Evolutionary conservation across 164 flowering plant species (phyloP).

Genomic region (Stephania cephalantha): DNA sequence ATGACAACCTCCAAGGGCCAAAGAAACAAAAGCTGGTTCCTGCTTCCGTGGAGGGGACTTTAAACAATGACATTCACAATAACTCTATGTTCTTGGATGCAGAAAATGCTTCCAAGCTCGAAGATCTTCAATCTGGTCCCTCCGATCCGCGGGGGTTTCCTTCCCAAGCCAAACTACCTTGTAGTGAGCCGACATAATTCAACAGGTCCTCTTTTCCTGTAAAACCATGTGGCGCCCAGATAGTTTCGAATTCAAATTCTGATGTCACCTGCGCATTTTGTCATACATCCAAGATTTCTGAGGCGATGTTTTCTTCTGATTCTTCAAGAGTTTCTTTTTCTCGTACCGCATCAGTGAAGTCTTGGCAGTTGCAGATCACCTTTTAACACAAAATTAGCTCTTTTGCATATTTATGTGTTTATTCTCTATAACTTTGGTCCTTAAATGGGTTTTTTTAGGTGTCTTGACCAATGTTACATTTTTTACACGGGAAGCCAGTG

Average conservation of each 20-base stretch:
- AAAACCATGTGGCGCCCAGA: constrained; percentile 9
- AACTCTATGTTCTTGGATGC: constrained; percentile 4
- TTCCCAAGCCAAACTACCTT: background rate
- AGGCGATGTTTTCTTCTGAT: constrained; percentile 27
- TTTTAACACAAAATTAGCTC: background rate
- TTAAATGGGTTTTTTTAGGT: constrained; percentile 26
- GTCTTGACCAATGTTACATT: constrained; percentile 46
- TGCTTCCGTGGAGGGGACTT: constrained; percentile 1
- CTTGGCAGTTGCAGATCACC: background rate
- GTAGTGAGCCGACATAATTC: constrained; percentile 11
- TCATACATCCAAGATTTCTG: constrained; percentile 42
- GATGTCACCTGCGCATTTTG: constrained; percentile 52
- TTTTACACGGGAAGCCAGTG: constrained; percentile 37
- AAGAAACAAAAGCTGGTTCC: constrained; percentile 21
- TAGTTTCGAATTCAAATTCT: constrained; percentile 6
- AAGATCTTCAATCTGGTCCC: too few relatives aligned
- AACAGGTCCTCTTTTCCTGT: constrained; percentile 9
- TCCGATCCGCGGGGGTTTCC: too few relatives aligned
- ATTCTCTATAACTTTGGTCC: background rate
- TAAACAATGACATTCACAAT: constrained; percentile 2
- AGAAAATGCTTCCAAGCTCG: constrained; percentile 10
- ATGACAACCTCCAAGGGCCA: background rate
- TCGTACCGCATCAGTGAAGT: background rate
- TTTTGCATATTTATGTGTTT: background rate
- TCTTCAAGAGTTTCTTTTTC: background rate